These are phyloP conservation scores for Cephaloascus albidus DNA, from an alignment of 805 yeast species.

Conservation along the genomic window DNA sequence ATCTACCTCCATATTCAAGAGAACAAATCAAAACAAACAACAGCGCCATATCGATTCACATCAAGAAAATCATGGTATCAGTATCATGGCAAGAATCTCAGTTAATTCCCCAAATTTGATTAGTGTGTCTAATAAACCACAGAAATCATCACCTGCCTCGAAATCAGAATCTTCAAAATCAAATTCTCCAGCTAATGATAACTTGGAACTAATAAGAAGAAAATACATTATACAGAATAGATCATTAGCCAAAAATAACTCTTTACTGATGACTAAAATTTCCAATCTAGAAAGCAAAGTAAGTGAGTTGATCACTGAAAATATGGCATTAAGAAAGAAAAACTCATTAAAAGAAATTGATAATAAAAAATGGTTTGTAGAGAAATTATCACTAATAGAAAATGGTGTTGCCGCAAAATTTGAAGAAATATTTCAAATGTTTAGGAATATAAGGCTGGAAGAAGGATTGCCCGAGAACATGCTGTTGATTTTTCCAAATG, in stretches of 20 bases:
- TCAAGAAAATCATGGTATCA: neutral
- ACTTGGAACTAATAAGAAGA: conserved; percentile 15
- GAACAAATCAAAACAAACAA: no score
- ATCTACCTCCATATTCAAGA: no score
- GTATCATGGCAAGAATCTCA: neutral
- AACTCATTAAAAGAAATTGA: conserved; percentile 15
- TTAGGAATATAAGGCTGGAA: conserved; percentile 26
- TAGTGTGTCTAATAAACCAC: neutral
- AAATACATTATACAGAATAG: conserved; percentile 38
- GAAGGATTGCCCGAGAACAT: conserved; percentile 24
- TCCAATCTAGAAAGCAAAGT: conserved; percentile 43
- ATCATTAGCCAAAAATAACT: conserved; percentile 51
- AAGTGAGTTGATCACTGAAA: conserved; percentile 40
- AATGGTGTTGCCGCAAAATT: conserved; percentile 27
- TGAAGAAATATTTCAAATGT: conserved; percentile 33
- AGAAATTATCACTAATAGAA: conserved; percentile 29
- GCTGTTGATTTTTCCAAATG: neutral
- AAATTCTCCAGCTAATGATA: neutral
- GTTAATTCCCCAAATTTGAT: neutral
- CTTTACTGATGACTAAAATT: conserved; percentile 40
- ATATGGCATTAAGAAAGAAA: conserved; percentile 29
- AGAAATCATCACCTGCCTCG: neutral
- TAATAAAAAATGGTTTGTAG: conserved; percentile 23
- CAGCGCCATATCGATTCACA: no score
- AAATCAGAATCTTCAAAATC: neutral